phyloP scores from a whole-genome alignment of 1,139 yeast genomes.

The Nadsonia commutata region DNA sequence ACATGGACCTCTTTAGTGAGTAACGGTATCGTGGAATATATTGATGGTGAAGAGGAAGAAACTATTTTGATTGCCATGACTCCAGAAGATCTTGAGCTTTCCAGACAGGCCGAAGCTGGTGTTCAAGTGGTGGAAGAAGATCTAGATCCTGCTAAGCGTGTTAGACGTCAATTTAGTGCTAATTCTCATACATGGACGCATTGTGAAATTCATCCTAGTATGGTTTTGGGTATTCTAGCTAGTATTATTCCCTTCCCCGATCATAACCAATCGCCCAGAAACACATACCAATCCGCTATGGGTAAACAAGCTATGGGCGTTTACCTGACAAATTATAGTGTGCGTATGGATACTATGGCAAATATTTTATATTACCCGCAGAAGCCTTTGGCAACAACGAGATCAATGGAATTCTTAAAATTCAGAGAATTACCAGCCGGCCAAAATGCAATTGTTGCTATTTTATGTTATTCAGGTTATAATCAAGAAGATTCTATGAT shows the following conservation, averaged over 20 bases:
- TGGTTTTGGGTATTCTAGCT: conserved; percentile 98
- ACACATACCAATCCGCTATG: conserved; percentile 98
- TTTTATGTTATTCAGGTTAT: conserved; percentile 95
- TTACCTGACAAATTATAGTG: conserved; percentile 86
- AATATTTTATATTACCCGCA: conserved; percentile 94
- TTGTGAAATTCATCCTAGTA: conserved; percentile 97
- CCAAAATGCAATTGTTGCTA: conserved; percentile 96
- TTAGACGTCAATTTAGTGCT: conserved; percentile 51
- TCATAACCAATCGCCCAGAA: conserved; percentile 98
- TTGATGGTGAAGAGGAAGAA: conserved; percentile 97
- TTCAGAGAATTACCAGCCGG: conserved; percentile 98
- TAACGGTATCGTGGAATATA: conserved; percentile 83
- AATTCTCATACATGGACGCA: conserved; percentile 86
- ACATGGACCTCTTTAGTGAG: conserved; percentile 72
- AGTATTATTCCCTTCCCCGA: conserved; percentile 99
- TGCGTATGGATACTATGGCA: conserved; percentile 99
- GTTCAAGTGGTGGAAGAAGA: conserved; percentile 33
- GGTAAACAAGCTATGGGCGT: conserved; percentile 99
- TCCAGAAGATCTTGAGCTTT: conserved; percentile 82
- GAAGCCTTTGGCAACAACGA: conserved; percentile 95
- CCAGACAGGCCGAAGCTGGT: conserved; percentile 38
- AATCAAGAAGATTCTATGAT: conserved; percentile 99
- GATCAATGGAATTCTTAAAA: conserved; percentile 94
- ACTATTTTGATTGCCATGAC: conserved; percentile 98
- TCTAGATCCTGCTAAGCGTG: conserved; percentile 73